A percentile compares a stretch with the other conserved stretches of the same genome.
These are phyloP conservation scores for Hymenoscyphus fraxineus DNA, from an alignment of 2,329 filamentous ascomycete genomes.

Conservation along the genomic window DNA sequence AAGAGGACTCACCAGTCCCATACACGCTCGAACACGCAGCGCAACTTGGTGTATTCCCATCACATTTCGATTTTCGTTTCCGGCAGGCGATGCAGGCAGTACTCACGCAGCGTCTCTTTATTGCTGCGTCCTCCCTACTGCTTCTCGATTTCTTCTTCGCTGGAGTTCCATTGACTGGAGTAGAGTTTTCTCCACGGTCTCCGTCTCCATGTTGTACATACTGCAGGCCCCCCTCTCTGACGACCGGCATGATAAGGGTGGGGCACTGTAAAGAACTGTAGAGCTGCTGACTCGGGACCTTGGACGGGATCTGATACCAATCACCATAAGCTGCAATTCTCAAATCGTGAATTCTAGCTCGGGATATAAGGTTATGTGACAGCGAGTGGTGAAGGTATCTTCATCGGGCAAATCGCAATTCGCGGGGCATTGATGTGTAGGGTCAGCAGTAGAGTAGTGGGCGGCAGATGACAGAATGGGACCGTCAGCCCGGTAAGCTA, in stretches of 20 bases:
- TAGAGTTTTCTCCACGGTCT: constrained; percentile 11
- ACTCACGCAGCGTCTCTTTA: constrained; percentile 73
- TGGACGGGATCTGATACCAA: not conserved
- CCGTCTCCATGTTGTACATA: constrained; percentile 16
- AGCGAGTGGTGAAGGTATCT: not conserved
- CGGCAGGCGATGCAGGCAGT: constrained; percentile 81
- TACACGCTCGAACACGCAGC: constrained; percentile 97
- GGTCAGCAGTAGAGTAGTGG: not conserved
- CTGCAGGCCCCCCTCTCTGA: constrained; percentile 20
- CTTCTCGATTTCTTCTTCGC: constrained; percentile 33
- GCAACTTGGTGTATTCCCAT: constrained; percentile 86
- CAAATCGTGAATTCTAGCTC: not conserved
- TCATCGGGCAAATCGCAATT: not conserved
- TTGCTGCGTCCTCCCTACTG: constrained; percentile 31
- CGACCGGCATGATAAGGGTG: constrained; percentile 20
- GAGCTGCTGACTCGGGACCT: not conserved
- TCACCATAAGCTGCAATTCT: not conserved
- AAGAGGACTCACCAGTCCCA: constrained; percentile 49
- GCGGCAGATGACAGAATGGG: not conserved
- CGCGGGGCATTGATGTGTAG: not conserved
- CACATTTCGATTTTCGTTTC: constrained; percentile 81
- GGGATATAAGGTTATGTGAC: not conserved
- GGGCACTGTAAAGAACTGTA: not conserved
- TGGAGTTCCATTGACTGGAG: constrained; percentile 6
- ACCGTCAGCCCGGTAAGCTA: not conserved